Evolutionary conservation across 2,329 filamentous ascomycete genomes (phyloP), one percentile per base, ranked within the genome.

Genomic region (Ophiocordyceps camponoti-leonardi): DNA sequence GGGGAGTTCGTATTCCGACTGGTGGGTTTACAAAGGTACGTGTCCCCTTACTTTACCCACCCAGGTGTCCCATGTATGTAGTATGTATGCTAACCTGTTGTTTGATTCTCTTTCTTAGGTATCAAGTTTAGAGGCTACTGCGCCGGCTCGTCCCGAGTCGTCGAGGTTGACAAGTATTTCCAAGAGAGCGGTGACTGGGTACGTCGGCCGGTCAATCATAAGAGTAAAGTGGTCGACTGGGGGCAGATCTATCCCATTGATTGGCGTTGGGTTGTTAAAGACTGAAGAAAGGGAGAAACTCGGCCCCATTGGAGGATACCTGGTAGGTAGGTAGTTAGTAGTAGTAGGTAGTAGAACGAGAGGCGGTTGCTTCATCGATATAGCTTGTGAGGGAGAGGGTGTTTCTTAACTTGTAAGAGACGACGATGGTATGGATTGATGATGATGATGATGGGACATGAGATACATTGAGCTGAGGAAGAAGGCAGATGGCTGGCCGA

Each of bases 251-350:
- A 14, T 23, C 20, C 33, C 19, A 10, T n/a, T 26, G 30, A 44
- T 6, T 35, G 43, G 43, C 43, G 33, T 13, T 45, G 43, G 43
- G n/a, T n/a, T n/a, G n/a, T n/a, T n/a, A n/a, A n/a, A n/a, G n/a
- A n/a, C n/a, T n/a, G n/a, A n/a, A n/a, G n/a, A n/a, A n/a, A n/a
- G n/a, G n/a, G n/a, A n/a, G n/a, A n/a, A n/a, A n/a, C n/a, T n/a
- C n/a, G n/a, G n/a, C n/a, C n/a, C n/a, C n/a, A n/a, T n/a, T n/a
- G n/a, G n/a, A n/a, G n/a, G n/a, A n/a, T n/a, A n/a, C n/a, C n/a
- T n/a, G n/a, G n/a, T n/a, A n/a, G n/a, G n/a, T n/a, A n/a, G n/a
- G n/a, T n/a, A n/a, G n/a, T n/a, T n/a, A n/a, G n/a, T n/a, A n/a
- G n/a, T n/a, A n/a, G n/a, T n/a, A n/a, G n/a, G n/a, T n/a, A n/a